Conservation (phyloP, 192 early-diverging fungal genomes). For the Phycomyces blakesleeanus region DNA sequence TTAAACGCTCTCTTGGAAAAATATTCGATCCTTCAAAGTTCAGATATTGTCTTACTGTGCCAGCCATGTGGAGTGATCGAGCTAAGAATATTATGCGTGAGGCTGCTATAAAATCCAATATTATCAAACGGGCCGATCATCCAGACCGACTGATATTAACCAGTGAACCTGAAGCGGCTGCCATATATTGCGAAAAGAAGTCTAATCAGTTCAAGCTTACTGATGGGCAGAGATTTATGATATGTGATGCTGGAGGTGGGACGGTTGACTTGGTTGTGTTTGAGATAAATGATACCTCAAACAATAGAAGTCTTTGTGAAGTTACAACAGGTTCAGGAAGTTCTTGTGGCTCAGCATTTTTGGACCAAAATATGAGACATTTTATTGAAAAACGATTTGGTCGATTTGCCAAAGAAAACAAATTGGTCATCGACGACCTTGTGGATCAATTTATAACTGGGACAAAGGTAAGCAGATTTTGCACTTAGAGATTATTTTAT, state of each 20-base stretch:
- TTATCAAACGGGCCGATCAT: constrained; percentile 28
- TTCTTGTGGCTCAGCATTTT: constrained; percentile 42
- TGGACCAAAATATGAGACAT: constrained; percentile 41
- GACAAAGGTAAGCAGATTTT: not conserved
- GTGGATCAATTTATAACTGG: constrained; percentile 38
- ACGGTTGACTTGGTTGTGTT: constrained; percentile 52
- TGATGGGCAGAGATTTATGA: constrained; percentile 43
- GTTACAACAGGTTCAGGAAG: constrained; percentile 43
- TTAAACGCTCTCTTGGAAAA: constrained; percentile 26
- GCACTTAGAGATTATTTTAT: no score
- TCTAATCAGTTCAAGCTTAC: constrained; percentile 41
- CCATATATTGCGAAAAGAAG: constrained; percentile 44
- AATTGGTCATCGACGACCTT: constrained; percentile 1
- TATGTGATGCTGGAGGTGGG: constrained; percentile 51
- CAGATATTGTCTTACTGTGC: constrained; percentile 41
- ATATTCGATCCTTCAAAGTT: not conserved
- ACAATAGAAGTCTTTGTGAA: constrained; percentile 35
- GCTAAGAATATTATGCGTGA: constrained; percentile 45
- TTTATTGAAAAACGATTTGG: constrained; percentile 39
- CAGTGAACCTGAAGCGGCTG: constrained; percentile 46
- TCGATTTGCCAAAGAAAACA: constrained; percentile 8
- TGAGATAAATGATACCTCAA: constrained; percentile 31
- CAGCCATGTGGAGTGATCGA: constrained; percentile 49
- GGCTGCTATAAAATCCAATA: constrained; percentile 38
- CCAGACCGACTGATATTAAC: constrained; percentile 42